These are phyloP conservation scores for Pichia sp. DNA, from an alignment of 1,139 yeast species.

Conservation along the genomic window DNA sequence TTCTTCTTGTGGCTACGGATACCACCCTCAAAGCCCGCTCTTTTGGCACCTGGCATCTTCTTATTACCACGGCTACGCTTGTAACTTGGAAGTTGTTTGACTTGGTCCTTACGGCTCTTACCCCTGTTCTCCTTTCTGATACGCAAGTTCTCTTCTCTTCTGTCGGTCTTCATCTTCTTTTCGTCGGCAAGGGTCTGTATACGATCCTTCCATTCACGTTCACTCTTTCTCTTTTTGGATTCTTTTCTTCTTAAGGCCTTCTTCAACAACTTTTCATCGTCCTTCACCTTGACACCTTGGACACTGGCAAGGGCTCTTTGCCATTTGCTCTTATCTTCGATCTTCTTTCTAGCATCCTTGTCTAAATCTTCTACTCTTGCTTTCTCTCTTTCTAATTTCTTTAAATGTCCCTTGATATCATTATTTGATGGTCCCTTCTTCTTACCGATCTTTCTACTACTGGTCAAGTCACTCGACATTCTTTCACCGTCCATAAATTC, in stretches of 20 bases:
- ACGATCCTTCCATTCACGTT: constrained; percentile 85
- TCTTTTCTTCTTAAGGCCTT: constrained; percentile 86
- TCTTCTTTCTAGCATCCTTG: constrained; percentile 58
- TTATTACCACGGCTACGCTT: constrained; percentile 40
- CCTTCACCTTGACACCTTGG: constrained; percentile 85
- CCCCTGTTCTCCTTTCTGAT: constrained; percentile 82
- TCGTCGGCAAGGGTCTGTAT: constrained; percentile 74
- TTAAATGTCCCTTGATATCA: constrained; percentile 82
- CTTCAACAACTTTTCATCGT: constrained; percentile 83
- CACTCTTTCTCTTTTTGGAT: constrained; percentile 75
- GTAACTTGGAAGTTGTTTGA: constrained; percentile 63
- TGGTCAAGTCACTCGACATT: constrained; percentile 72
- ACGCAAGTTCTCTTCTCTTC: constrained; percentile 87
- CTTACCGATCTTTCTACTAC: constrained; percentile 56
- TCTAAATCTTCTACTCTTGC: constrained; percentile 58
- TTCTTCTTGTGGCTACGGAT: constrained; percentile 24
- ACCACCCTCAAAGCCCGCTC: constrained; percentile 60
- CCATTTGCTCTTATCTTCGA: constrained; percentile 81
- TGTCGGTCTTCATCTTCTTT: constrained; percentile 71
- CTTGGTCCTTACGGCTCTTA: constrained; percentile 63
- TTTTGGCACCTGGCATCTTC: constrained; percentile 37
- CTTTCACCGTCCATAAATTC: constrained; percentile 80
- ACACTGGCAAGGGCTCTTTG: constrained; percentile 78
- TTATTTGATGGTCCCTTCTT: constrained; percentile 84
- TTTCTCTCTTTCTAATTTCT: constrained; percentile 71